Percentiles rank a stretch among this genome's conserved stretches.
Evolutionary conservation across 257 asterid species (phyloP).

Genomic region (Henckelia pumila): DNA sequence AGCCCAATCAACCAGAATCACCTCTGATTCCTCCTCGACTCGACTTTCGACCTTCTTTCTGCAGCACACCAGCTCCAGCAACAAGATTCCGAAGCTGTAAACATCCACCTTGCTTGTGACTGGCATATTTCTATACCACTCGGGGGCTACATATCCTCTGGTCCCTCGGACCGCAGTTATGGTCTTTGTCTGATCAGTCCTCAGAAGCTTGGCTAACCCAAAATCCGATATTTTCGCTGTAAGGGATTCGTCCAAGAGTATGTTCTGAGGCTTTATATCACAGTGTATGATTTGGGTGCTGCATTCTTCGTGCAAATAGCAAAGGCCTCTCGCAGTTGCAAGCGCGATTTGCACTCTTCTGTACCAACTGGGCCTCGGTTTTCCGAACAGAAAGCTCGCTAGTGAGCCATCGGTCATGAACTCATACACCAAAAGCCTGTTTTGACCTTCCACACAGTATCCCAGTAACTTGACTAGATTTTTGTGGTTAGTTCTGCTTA

Average conservation of each 20-base stretch:
- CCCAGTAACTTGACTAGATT: slow-evolving; percentile 35
- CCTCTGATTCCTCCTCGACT: background rate
- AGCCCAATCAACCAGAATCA: slow-evolving; percentile 23
- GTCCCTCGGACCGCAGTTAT: slow-evolving; percentile 26
- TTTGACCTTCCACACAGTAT: slow-evolving; percentile 25
- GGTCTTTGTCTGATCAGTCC: slow-evolving; percentile 22
- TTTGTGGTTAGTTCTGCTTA: slow-evolving; percentile 35
- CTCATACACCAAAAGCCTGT: slow-evolving; percentile 22
- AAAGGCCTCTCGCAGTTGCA: slow-evolving; percentile 32
- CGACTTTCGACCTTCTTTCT: background rate
- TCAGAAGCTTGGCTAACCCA: slow-evolving; percentile 30
- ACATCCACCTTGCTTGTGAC: slow-evolving; percentile 31
- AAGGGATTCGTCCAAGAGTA: slow-evolving; percentile 25
- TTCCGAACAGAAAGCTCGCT: slow-evolving; percentile 23
- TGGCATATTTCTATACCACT: slow-evolving; percentile 31
- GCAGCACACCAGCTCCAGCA: slow-evolving; percentile 29
- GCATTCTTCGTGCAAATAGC: slow-evolving; percentile 32
- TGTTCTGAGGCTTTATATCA: slow-evolving; percentile 33
- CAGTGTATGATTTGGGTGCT: slow-evolving; percentile 31
- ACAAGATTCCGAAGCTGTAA: slow-evolving; percentile 35
- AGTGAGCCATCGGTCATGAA: slow-evolving; percentile 23
- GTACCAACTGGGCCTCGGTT: slow-evolving; percentile 30
- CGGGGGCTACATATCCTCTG: slow-evolving; percentile 33
- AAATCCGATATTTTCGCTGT: slow-evolving; percentile 29
- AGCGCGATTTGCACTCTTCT: slow-evolving; percentile 26